Percentiles rank a stretch among this genome's conserved stretches.
Conservation (phyloP, 768 basidiomycete genomes). For the Dacryopinax primogenitus region DNA sequence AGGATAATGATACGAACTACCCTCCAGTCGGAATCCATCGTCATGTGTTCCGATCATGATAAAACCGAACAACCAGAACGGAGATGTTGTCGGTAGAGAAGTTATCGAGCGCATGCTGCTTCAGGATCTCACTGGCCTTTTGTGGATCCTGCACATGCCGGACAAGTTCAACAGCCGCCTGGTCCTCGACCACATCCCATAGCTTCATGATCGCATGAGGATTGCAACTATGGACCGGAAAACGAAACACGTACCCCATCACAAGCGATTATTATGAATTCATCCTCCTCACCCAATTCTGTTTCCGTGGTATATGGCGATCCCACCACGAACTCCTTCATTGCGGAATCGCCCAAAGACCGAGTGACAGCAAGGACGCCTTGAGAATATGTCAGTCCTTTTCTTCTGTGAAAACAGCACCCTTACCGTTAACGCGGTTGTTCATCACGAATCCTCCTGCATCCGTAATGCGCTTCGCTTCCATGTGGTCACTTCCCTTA, state of each 20-base stretch:
- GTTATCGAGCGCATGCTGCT: constrained; percentile 73
- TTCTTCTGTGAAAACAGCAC: background rate
- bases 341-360: constrained; percentile 88
- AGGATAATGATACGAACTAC: background rate
- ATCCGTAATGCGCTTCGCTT: constrained; percentile 93
- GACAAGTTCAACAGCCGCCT: constrained; percentile 77
- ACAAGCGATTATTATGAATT: constrained; percentile 90
- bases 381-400: constrained; percentile 14
- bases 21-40: background rate
- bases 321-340: constrained; percentile 99
- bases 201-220: constrained; percentile 40
- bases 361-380: constrained; percentile 86
- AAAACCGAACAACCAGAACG: constrained; percentile 73
- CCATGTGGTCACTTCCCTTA: constrained; percentile 93
- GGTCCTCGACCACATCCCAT: constrained; percentile 92
- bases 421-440: constrained; percentile 80
- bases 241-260: constrained; percentile 66
- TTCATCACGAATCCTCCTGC: constrained; percentile 99
- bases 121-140: constrained; percentile 55
- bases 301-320: constrained; percentile 99
- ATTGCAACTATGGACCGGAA: background rate
- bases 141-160: constrained; percentile 63
- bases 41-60: constrained; percentile 7
- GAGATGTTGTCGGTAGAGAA: constrained; percentile 95
- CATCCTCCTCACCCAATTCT: constrained; percentile 75